A percentile compares a stretch with the other conserved stretches of the same genome.
These are phyloP conservation scores for Plasmodium falciparum DNA, from an alignment of 169 alveolate species.

Conservation along the genomic window DNA sequence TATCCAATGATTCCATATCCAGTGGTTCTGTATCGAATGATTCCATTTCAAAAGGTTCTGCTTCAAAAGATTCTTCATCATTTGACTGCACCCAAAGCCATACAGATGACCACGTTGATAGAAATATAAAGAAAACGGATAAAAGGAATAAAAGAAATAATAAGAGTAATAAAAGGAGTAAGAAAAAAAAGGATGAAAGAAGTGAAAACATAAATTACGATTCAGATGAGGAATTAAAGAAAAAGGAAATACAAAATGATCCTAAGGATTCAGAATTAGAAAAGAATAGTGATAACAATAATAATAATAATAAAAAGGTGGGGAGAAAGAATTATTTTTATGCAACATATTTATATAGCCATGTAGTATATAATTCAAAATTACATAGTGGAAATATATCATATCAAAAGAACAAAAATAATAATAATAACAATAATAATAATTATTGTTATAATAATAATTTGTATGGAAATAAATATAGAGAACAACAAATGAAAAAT, in stretches of 20 bases:
- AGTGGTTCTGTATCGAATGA: too few relatives aligned
- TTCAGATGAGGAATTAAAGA: background rate
- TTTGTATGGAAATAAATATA: background rate
- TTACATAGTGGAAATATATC: background rate
- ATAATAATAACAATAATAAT: background rate
- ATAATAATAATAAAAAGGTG: slow-evolving; percentile 15
- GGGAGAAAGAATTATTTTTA: slow-evolving; percentile 34
- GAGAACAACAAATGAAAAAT: background rate
- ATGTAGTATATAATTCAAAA: slow-evolving; percentile 20
- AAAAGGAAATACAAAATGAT: background rate
- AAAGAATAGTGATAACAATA: slow-evolving; percentile 1
- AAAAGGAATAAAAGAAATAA: background rate
- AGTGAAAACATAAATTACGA: background rate
- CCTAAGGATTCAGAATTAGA: slow-evolving; percentile 1
- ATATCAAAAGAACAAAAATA: background rate
- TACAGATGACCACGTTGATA: background rate
- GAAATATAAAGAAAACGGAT: background rate
- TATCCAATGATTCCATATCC: too few relatives aligned
- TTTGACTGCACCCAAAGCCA: background rate
- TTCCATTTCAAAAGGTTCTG: too few relatives aligned
- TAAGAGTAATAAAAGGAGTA: background rate
- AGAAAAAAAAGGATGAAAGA: background rate
- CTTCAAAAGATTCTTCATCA: too few relatives aligned
- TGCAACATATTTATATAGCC: slow-evolving; percentile 44
- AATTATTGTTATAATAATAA: background rate